Evolutionary conservation across 2,329 filamentous ascomycete species (phyloP).

Genomic region (Exophiala sp.): DNA sequence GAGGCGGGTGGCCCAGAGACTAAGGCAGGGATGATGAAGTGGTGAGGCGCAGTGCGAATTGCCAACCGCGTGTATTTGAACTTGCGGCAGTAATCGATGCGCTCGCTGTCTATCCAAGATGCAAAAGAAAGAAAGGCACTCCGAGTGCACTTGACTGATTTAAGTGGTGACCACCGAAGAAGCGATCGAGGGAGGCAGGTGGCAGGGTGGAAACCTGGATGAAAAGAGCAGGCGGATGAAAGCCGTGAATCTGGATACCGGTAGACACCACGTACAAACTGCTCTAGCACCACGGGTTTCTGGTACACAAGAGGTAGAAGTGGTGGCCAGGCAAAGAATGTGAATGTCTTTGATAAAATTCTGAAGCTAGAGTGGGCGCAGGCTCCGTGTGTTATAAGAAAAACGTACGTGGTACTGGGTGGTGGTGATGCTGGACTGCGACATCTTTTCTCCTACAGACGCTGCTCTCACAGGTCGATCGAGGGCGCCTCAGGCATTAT

Average conservation of each 20-base stretch:
- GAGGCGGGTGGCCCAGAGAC: background rate
- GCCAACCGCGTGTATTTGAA: background rate
- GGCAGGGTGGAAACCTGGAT: too few relatives aligned
- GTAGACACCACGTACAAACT: too few relatives aligned
- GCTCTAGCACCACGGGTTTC: too few relatives aligned
- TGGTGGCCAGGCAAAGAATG: background rate
- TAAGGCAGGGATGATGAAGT: background rate
- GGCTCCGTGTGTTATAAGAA: background rate
- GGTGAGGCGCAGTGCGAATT: conserved; percentile 2
- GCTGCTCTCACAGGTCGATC: background rate
- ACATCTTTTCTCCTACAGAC: background rate
- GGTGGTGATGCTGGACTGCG: background rate
- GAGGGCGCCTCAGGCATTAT: too few relatives aligned
- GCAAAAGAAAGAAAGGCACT: background rate
- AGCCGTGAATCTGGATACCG: too few relatives aligned
- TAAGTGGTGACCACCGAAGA: background rate
- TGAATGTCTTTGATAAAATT: background rate
- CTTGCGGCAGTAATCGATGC: too few relatives aligned
- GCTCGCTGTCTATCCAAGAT: background rate
- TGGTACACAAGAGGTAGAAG: background rate
- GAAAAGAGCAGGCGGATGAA: too few relatives aligned
- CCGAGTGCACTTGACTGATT: background rate
- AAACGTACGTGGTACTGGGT: background rate
- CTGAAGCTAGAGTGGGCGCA: background rate
- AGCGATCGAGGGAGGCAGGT: background rate